Evolutionary conservation across 2,329 filamentous ascomycete species (phyloP).

Genomic region (Neobulgaria alba): DNA sequence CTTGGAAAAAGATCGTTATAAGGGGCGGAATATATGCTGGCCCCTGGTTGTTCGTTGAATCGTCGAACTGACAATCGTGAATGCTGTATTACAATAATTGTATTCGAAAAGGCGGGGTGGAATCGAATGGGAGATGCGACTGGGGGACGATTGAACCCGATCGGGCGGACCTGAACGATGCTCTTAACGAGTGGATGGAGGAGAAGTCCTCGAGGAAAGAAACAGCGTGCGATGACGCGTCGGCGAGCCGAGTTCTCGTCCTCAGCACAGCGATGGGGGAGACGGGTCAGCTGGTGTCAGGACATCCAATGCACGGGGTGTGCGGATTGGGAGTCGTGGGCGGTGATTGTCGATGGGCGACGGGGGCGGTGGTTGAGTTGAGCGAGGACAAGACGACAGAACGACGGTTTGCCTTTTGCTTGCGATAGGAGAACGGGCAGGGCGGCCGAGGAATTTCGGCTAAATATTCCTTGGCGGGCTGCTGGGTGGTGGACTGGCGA

Average conservation of each 20-base stretch:
- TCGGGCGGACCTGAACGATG: conserved; percentile 13
- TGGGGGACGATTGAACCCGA: conserved; percentile 11
- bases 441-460: not conserved
- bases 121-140: conserved; percentile 15
- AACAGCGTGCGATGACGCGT: conserved; percentile 25
- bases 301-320: conserved; percentile 13
- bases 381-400: too few species aligned
- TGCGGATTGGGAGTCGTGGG: conserved; percentile 2
- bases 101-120: conserved; percentile 19
- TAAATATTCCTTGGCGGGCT: not conserved
- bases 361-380: not conserved
- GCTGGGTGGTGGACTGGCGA: too few species aligned
- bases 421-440: conserved; percentile 1
- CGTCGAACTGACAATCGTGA: conserved; percentile 8
- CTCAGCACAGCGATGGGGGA: conserved; percentile 17
- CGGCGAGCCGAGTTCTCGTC: conserved; percentile 9
- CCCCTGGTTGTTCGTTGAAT: conserved; percentile 10
- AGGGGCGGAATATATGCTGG: too few species aligned
- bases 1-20: conserved; percentile 22
- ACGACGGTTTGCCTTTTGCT: not conserved
- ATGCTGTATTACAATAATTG: conserved; percentile 21
- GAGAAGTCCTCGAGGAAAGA: conserved; percentile 24
- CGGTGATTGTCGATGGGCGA: conserved; percentile 7
- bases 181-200: conserved; percentile 28
- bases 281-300: conserved; percentile 12